Conservation (phyloP, 306 rosid species). For the Glycine tomentella region DNA sequence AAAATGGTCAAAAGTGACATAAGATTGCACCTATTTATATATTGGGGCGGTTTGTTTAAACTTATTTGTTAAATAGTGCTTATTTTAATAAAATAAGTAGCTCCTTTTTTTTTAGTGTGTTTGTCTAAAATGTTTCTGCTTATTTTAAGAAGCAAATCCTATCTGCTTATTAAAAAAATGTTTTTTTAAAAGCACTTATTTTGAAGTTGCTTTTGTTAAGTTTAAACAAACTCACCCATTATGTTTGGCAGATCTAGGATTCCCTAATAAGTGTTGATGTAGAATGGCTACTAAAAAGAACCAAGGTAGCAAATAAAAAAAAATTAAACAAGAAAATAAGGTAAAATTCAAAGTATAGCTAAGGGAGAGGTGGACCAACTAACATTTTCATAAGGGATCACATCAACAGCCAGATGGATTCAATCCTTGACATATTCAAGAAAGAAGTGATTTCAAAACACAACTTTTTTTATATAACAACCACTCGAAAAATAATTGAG, state of each 20-base stretch:
- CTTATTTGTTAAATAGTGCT: too few relatives aligned
- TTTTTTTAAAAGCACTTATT: too few relatives aligned
- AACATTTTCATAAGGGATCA: slow-evolving; percentile 34
- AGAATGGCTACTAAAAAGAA: not conserved
- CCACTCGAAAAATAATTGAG: not conserved
- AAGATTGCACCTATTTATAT: not conserved
- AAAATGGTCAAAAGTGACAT: slow-evolving; percentile 30
- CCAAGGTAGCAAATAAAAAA: slow-evolving; percentile 1
- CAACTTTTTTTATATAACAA: slow-evolving; percentile 12
- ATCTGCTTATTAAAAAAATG: too few relatives aligned
- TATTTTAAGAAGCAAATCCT: too few relatives aligned
- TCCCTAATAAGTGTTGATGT: slow-evolving; percentile 25
- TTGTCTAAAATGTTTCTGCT: too few relatives aligned
- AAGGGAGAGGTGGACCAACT: slow-evolving; percentile 7
- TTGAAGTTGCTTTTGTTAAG: too few relatives aligned
- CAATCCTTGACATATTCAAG: slow-evolving; percentile 5
- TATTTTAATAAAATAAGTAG: not conserved
- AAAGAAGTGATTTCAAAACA: slow-evolving; percentile 27
- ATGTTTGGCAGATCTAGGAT: not conserved
- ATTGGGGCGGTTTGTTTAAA: too few relatives aligned
- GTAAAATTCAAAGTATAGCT: slow-evolving; percentile 15
- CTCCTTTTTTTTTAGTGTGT: too few relatives aligned
- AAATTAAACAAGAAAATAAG: not conserved
- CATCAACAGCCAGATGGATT: slow-evolving; percentile 34
- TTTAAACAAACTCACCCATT: too few relatives aligned